These are phyloP conservation scores for Annona squamosa DNA, from an alignment of 164 flowering plant species.

Conservation along the genomic window DNA sequence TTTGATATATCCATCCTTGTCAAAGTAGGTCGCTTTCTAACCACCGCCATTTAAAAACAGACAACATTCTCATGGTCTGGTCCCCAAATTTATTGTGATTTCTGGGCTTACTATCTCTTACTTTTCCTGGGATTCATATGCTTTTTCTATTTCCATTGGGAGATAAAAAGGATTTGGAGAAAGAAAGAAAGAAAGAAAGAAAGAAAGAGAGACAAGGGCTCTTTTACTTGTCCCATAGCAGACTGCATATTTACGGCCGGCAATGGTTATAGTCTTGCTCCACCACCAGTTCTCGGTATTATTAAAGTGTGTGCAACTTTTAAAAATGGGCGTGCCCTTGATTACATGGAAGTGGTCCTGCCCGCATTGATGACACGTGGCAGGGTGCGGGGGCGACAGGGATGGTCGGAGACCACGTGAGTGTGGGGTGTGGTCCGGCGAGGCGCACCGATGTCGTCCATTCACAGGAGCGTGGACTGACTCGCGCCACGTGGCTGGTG, in stretches of 20 bases:
- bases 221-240: background rate
- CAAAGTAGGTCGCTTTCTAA: background rate
- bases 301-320: background rate
- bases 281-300: background rate
- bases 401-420: background rate
- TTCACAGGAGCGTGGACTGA: background rate
- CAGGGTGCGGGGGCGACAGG: constrained; percentile 1
- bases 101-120: background rate
- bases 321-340: background rate
- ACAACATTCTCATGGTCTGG: background rate
- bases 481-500: background rate
- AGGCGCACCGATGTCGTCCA: background rate
- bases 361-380: background rate
- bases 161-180: background rate
- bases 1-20: background rate
- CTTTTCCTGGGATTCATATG: background rate
- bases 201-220: background rate
- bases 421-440: background rate
- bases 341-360: background rate
- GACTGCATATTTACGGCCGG: background rate
- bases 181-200: background rate
- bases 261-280: too few species aligned
- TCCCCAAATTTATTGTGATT: background rate
- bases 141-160: background rate
- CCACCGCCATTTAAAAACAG: background rate